These are phyloP conservation scores for Suhomyces wounanorum DNA, from an alignment of 1,139 yeast genomes.

Conservation along the genomic window DNA sequence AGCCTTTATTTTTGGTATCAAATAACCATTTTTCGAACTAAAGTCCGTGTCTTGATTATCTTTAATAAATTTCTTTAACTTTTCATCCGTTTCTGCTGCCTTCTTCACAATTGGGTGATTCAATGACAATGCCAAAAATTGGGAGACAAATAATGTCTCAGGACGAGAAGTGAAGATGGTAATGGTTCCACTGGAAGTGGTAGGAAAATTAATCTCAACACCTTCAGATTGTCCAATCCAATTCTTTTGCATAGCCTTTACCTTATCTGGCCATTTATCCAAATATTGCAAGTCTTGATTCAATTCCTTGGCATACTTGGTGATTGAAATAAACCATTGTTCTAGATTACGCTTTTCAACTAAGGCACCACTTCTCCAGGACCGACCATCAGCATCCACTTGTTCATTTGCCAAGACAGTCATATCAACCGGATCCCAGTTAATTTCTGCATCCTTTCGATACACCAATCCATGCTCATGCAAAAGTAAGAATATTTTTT, in stretches of 20 bases:
- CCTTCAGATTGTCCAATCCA: slow-evolving; percentile 94
- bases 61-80: slow-evolving; percentile 50
- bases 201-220: slow-evolving; percentile 59
- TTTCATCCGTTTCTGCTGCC: slow-evolving; percentile 34
- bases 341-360: slow-evolving; percentile 79
- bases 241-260: slow-evolving; percentile 83
- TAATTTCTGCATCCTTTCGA: slow-evolving; percentile 81
- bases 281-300: slow-evolving; percentile 61
- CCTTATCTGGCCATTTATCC: slow-evolving; percentile 83
- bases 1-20: slow-evolving; percentile 48
- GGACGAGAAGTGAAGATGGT: slow-evolving; percentile 83
- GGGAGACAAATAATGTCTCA: slow-evolving; percentile 82
- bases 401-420: slow-evolving; percentile 97
- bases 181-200: slow-evolving; percentile 25
- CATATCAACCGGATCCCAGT: slow-evolving; percentile 96
- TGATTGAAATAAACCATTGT: slow-evolving; percentile 93
- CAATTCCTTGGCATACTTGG: slow-evolving; percentile 71
- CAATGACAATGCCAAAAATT: slow-evolving; percentile 74
- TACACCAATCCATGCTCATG: slow-evolving; percentile 81
- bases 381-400: slow-evolving; percentile 84
- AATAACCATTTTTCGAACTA: slow-evolving; percentile 66
- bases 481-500: slow-evolving; percentile 73
- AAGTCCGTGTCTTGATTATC: slow-evolving; percentile 35
- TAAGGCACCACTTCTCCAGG: slow-evolving; percentile 96
- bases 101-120: slow-evolving; percentile 63